Evolutionary conservation across 1,284 basidiomycete species (phyloP).

Genomic region (Earliella scabrosa): DNA sequence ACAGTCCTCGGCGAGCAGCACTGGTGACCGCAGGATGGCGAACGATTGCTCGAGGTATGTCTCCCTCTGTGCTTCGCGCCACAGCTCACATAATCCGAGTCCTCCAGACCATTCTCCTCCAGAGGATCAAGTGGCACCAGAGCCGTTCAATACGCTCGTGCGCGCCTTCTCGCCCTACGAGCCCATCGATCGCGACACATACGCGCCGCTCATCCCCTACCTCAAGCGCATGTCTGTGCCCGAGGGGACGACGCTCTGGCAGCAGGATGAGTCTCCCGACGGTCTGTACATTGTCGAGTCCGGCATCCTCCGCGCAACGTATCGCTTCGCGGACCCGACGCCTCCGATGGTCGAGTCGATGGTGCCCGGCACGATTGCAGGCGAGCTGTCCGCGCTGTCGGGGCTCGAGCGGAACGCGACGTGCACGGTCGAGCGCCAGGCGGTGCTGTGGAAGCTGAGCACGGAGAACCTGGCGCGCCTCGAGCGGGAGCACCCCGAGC

Average conservation of each 20-base stretch:
- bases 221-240: slow-evolving; percentile 67
- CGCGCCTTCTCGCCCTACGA: slow-evolving; percentile 79
- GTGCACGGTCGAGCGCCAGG: slow-evolving; percentile 79
- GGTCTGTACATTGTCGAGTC: slow-evolving; percentile 87
- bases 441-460: slow-evolving; percentile 82
- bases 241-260: slow-evolving; percentile 76
- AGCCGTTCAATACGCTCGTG: slow-evolving; percentile 70
- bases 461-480: slow-evolving; percentile 57
- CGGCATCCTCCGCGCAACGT: slow-evolving; percentile 82
- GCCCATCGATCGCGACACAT: slow-evolving; percentile 49
- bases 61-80: neutral
- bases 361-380: slow-evolving; percentile 91
- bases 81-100: neutral
- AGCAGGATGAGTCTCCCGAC: slow-evolving; percentile 74
- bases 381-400: slow-evolving; percentile 84
- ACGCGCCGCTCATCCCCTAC: slow-evolving; percentile 69
- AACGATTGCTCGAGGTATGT: slow-evolving; percentile 63
- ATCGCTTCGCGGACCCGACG: slow-evolving; percentile 73
- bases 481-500: slow-evolving; percentile 66
- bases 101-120: slow-evolving; percentile 30
- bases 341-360: slow-evolving; percentile 82
- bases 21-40: slow-evolving; percentile 80
- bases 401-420: slow-evolving; percentile 83
- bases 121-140: slow-evolving; percentile 33
- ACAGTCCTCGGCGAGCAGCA: slow-evolving; percentile 77